phyloP scores from a whole-genome alignment of 345 rosid genomes.

The Dovyalis caffra region DNA sequence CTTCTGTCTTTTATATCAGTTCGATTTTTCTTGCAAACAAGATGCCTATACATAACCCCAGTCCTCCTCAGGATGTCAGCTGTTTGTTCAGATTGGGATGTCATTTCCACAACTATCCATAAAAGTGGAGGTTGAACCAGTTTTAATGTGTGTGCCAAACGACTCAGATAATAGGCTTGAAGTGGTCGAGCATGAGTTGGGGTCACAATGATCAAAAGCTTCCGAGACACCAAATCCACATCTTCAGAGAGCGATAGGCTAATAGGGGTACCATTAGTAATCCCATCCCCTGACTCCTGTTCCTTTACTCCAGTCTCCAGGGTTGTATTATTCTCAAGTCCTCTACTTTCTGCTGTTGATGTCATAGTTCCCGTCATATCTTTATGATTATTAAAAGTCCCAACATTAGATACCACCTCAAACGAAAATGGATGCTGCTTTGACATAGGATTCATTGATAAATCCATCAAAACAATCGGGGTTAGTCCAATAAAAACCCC shows the following conservation, averaged over 20 bases:
- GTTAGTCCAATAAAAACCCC: conserved; percentile 54
- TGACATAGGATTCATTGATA: conserved; percentile 25
- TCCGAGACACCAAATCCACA: conserved; percentile 21
- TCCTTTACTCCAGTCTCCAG: conserved; percentile 16
- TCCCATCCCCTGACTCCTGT: conserved; percentile 8
- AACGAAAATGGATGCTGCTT: conserved; percentile 41
- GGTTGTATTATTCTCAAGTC: conserved; percentile 17
- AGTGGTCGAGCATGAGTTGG: conserved; percentile 38
- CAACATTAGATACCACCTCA: conserved; percentile 33
- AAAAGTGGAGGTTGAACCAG: conserved; percentile 53
- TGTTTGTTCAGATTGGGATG: conserved; percentile 51
- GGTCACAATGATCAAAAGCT: conserved; percentile 59
- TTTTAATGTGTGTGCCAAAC: conserved; percentile 46
- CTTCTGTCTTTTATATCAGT: conserved; percentile 42
- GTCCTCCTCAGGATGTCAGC: conserved; percentile 51
- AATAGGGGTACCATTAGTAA: not conserved
- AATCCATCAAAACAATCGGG: conserved; percentile 37
- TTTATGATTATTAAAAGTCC: conserved; percentile 14
- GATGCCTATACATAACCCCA: conserved; percentile 60
- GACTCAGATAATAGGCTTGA: conserved; percentile 54
- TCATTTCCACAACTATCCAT: conserved; percentile 71
- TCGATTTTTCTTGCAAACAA: conserved; percentile 49
- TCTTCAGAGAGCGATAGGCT: conserved; percentile 23
- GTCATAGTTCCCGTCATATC: conserved; percentile 20
- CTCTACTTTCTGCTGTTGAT: not conserved